Evolutionary conservation across 1,139 yeast genomes (phyloP), one percentile per base, ranked within the genome.

Genomic region (Debaryomyces udenii): DNA sequence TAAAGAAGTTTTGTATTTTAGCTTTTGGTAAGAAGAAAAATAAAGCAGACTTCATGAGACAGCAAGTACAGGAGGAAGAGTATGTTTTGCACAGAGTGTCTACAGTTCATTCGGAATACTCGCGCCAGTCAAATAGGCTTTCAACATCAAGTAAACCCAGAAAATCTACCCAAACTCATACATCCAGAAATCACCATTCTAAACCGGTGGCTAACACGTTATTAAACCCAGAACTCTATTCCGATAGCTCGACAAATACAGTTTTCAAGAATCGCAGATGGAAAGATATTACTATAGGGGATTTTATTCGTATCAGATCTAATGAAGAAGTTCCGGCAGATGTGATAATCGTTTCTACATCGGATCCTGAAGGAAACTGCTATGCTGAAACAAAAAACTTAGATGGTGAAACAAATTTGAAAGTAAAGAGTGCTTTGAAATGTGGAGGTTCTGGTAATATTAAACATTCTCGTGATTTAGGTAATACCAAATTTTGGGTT

Each of bases 261-360:
- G 68, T 69, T 40, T 91, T 91, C 68, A 76, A 76, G 40, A 84
- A 81, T 48, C 81, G 81, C 44, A 81, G 74, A 54, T 93, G 99
- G 99, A 93, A 93, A 62, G 87, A 81, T 56, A 85, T 91, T 32
- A 74, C 76, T 42, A 96, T 91, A 22, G 99, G 99, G 46, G 97
- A 91, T 56, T 76, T 90, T 50, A 81, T 93, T 35, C 79, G 96
- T 52, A 76, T 93, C 15, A 80, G 88, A 53, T 84, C 85, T 47
- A 86, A 93, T 59, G 97, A 91, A 61, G 95, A 89, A 64, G 81
- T 93, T 20, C 99, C 99, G 2, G 97, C 97, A 7, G 99, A 93
- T 68, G 64, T 91, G 27, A 75, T 89, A 13, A 68, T 91, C 23
- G 58, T 93, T 33, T 80, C 96, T 2, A 83, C 96, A 0, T 85